Base-by-base conservation (phyloP, 1,284 basidiomycete genomes). In the Caloboletus firmus region DNA sequence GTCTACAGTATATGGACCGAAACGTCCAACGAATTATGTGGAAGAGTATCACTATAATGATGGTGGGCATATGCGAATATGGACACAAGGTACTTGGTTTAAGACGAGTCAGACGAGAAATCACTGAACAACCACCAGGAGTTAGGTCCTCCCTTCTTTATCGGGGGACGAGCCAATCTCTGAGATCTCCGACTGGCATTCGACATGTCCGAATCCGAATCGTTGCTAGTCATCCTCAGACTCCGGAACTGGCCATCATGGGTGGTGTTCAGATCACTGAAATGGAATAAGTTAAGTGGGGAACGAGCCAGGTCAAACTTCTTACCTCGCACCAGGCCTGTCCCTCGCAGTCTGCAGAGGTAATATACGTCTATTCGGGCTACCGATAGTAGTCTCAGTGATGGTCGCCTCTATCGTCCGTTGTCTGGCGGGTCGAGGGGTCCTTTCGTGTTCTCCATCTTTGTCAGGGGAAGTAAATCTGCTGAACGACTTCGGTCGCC, bases 201-300 rank as follows among this genome's bases (percentile, higher is more conserved):
- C 30, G 67, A 68, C 36, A 40, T 28, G 24, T 66, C 65, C 7
- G 69, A 70, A 31, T 67, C 59, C 12, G 45, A 47, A 10, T 57
- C 58, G n/a, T 60, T 50, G 3, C 41, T 47, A 6, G 24, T 20
- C 3, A 0, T 5, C 15, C 56, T 56, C 28, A 59, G 39, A 42
- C 45, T 65, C n/a, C 26, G 46, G 28, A 47, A 45, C 69, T 58
- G 60, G 34, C 36, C 49, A 28, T 61, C 45, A 22, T 17, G 10
- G 4, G 34, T 10, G 36, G 17, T 34, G 8, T 31, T 30, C 10
- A n/a, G 42, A 15, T 32, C 41, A 34, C 58, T 63, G 45, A 8
- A 37, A 9, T 22, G 28, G 2, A 28, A 26, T 1, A 8, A 11
- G 13, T 37, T 22, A 17, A 4, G 53, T 47, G 49, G 37, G 42